Evolutionary conservation across 345 rosid genomes (phyloP).

Genomic region (Pistacia atlantica): DNA sequence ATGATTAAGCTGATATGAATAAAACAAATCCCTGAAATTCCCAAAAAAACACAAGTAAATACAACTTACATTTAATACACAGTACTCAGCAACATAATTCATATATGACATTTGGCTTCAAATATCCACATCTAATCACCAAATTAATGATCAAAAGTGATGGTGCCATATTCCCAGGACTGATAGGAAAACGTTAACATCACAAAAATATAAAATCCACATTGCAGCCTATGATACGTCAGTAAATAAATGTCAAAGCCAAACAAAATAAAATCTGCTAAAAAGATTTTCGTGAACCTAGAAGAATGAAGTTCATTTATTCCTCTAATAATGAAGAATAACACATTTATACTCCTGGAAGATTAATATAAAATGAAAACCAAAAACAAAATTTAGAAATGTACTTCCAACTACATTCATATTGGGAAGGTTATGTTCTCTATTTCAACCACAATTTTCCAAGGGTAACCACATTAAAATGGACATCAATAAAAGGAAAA

Average conservation of each 20-base stretch:
- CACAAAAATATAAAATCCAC: neutral
- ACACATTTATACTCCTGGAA: no score
- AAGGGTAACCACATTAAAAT: neutral
- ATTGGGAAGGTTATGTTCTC: neutral
- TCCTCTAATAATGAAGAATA: neutral
- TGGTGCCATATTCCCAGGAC: neutral
- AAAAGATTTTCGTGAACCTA: neutral
- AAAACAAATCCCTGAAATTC: constrained; percentile 12
- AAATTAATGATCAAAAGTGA: no score
- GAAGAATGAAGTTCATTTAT: neutral
- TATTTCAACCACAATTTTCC: neutral
- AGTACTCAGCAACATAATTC: neutral
- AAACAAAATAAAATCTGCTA: neutral
- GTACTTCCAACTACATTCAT: neutral
- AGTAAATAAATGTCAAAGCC: neutral
- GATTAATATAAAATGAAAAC: no score
- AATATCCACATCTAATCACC: neutral
- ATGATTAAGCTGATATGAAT: constrained; percentile 17
- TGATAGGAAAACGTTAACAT: neutral
- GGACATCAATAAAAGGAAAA: neutral
- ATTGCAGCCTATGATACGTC: neutral
- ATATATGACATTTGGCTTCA: neutral
- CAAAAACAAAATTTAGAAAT: neutral
- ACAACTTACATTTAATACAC: neutral
- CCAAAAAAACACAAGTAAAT: constrained; percentile 5